Evolutionary conservation across 2,329 filamentous ascomycete genomes (phyloP).

Genomic region (Camillea tinctor): DNA sequence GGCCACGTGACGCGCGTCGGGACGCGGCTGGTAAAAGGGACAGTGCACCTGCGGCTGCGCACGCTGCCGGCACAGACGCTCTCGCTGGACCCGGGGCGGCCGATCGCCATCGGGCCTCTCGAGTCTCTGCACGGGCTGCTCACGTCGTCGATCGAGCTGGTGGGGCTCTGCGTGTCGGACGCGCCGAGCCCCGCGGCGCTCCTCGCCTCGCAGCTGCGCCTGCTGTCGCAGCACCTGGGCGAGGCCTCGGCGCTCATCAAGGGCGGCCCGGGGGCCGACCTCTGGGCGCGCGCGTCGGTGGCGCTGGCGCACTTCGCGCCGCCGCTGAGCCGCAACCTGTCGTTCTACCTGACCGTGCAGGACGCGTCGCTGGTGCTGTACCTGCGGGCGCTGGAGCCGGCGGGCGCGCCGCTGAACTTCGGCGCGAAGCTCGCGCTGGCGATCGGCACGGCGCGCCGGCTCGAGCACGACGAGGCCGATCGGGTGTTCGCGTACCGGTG

Average conservation of each 20-base stretch:
- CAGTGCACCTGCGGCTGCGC: slow-evolving; percentile 73
- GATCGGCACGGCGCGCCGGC: slow-evolving; percentile 61
- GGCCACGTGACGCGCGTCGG: slow-evolving; percentile 89
- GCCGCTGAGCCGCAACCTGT: slow-evolving; percentile 61
- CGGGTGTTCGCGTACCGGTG: slow-evolving; percentile 64
- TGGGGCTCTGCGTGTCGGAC: slow-evolving; percentile 66
- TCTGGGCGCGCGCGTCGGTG: slow-evolving; percentile 32
- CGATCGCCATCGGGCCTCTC: slow-evolving; percentile 66
- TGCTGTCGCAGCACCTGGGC: slow-evolving; percentile 53
- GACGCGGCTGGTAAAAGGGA: slow-evolving; percentile 86
- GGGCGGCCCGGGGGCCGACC: too few relatives aligned
- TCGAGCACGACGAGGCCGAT: slow-evolving; percentile 79
- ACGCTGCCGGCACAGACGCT: slow-evolving; percentile 58
- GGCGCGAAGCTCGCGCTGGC: slow-evolving; percentile 68
- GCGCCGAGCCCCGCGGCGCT: slow-evolving; percentile 54
- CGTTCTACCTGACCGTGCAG: slow-evolving; percentile 69
- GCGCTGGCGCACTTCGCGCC: slow-evolving; percentile 30
- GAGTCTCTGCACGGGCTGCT: slow-evolving; percentile 72
- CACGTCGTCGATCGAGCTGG: slow-evolving; percentile 78
- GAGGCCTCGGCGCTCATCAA: slow-evolving; percentile 54
- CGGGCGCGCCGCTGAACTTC: slow-evolving; percentile 58
- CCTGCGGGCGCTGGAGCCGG: slow-evolving; percentile 68
- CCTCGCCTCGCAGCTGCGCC: slow-evolving; percentile 54
- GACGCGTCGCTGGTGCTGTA: slow-evolving; percentile 70
- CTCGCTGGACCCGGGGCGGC: slow-evolving; percentile 46